phyloP scores from a whole-genome alignment of 768 basidiomycete genomes.

The Tylopilus plumbeoviolaceoides region DNA sequence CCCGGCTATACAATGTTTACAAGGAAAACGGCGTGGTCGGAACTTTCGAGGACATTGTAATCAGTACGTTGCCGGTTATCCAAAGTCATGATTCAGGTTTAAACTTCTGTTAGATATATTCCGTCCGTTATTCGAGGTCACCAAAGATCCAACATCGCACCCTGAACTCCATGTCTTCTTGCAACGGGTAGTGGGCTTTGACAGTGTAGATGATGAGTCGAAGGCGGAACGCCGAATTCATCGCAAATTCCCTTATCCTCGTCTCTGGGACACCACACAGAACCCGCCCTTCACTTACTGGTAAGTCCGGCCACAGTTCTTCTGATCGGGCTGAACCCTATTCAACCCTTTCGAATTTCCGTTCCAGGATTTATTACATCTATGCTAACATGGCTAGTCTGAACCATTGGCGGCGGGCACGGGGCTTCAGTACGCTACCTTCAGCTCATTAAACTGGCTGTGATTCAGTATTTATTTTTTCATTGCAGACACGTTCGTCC shows the following conservation, averaged over 20 bases:
- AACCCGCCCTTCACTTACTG: conserved; percentile 96
- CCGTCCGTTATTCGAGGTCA: conserved; percentile 92
- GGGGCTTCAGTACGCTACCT: conserved; percentile 81
- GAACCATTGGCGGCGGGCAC: conserved; percentile 83
- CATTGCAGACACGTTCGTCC: conserved; percentile 83
- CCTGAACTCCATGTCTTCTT: conserved; percentile 95
- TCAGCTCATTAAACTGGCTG: not conserved
- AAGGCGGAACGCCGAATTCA: conserved; percentile 89
- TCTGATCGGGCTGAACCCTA: conserved; percentile 1
- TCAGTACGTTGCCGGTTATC: conserved; percentile 53
- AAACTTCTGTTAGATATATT: conserved; percentile 70
- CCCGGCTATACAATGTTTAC: conserved; percentile 93
- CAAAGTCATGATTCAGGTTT: not conserved
- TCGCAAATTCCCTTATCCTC: conserved; percentile 90
- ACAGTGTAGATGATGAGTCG: conserved; percentile 98
- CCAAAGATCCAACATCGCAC: conserved; percentile 81
- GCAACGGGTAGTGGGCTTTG: conserved; percentile 93
- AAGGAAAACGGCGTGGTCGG: conserved; percentile 79
- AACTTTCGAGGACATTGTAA: conserved; percentile 88
- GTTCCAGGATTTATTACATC: conserved; percentile 88
- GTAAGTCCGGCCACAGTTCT: conserved; percentile 38
- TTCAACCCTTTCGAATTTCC: not conserved
- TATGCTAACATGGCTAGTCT: conserved; percentile 94
- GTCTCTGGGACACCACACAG: conserved; percentile 82
- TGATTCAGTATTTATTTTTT: conserved; percentile 4